These are phyloP conservation scores for Cornus suecica DNA, from an alignment of 148 eudicot species.

Conservation along the genomic window DNA sequence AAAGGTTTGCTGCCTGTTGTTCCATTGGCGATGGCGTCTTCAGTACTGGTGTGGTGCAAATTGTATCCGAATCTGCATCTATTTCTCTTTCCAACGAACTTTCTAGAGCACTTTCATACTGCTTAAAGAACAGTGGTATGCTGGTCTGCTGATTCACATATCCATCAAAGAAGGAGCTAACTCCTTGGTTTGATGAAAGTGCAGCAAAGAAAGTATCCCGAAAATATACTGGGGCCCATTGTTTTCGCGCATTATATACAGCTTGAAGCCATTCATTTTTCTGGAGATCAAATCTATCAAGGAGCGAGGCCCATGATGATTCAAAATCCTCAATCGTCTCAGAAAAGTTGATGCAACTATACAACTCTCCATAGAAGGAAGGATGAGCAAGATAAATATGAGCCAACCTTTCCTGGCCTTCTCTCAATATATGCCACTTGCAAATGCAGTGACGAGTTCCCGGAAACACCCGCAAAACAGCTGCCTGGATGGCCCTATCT, in stretches of 20 bases:
- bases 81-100: constrained; percentile 30
- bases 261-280: constrained; percentile 37
- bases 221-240: constrained; percentile 37
- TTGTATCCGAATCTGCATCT: constrained; percentile 35
- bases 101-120: constrained; percentile 34
- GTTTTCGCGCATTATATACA: constrained; percentile 34
- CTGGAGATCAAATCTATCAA: constrained; percentile 25
- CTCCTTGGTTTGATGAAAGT: constrained; percentile 32
- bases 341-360: constrained; percentile 33
- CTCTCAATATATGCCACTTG: constrained; percentile 35
- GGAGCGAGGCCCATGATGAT: constrained; percentile 25
- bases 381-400: constrained; percentile 33
- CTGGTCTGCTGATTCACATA: constrained; percentile 34
- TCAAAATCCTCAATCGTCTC: constrained; percentile 37
- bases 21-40: constrained; percentile 42
- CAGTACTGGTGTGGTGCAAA: constrained; percentile 31
- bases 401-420: constrained; percentile 36
- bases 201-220: constrained; percentile 33
- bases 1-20: constrained; percentile 33
- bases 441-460: constrained; percentile 36
- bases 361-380: constrained; percentile 29
- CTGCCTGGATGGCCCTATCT: constrained; percentile 33
- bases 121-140: constrained; percentile 29
- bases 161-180: constrained; percentile 30
- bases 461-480: constrained; percentile 22